Conservation (phyloP, 2,329 filamentous ascomycete genomes). For the Verticillium tricorpus region DNA sequence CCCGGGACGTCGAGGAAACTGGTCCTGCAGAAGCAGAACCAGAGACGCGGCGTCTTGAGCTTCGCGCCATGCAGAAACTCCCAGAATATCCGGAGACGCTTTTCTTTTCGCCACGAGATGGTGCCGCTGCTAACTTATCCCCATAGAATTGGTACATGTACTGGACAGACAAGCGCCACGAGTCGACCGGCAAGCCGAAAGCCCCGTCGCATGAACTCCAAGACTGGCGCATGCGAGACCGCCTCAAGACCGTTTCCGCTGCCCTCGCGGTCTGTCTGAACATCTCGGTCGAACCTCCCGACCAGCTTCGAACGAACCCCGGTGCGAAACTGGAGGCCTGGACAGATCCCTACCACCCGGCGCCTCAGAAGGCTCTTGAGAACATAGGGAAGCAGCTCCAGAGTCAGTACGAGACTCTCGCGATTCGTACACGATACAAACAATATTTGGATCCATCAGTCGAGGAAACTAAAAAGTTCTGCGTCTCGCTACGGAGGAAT, state of each 20-base stretch:
- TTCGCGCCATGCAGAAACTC: not conserved
- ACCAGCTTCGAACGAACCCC: slow-evolving; percentile 92
- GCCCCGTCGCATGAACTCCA: slow-evolving; percentile 63
- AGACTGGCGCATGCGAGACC: slow-evolving; percentile 96
- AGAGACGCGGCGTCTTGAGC: not conserved
- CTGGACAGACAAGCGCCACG: slow-evolving; percentile 96
- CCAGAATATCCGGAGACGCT: not conserved
- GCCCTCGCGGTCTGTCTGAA: slow-evolving; percentile 93
- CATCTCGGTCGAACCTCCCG: slow-evolving; percentile 94
- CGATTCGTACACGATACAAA: slow-evolving; percentile 94
- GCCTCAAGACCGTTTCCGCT: slow-evolving; percentile 93
- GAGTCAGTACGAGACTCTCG: slow-evolving; percentile 91
- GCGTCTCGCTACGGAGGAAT: slow-evolving; percentile 81
- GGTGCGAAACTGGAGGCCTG: slow-evolving; percentile 94
- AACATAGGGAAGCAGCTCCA: slow-evolving; percentile 96
- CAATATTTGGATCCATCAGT: slow-evolving; percentile 94
- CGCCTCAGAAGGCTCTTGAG: slow-evolving; percentile 80
- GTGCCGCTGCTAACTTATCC: not conserved
- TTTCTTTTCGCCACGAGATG: not conserved
- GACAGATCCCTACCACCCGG: slow-evolving; percentile 83
- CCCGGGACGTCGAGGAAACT: too few species aligned
- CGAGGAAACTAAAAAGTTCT: slow-evolving; percentile 96
- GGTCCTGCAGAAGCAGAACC: too few species aligned
- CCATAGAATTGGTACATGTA: slow-evolving; percentile 97
- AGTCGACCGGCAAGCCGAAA: slow-evolving; percentile 85